These are phyloP conservation scores for Clavispora vitiphila DNA, from an alignment of 805 yeast genomes.

Conservation along the genomic window DNA sequence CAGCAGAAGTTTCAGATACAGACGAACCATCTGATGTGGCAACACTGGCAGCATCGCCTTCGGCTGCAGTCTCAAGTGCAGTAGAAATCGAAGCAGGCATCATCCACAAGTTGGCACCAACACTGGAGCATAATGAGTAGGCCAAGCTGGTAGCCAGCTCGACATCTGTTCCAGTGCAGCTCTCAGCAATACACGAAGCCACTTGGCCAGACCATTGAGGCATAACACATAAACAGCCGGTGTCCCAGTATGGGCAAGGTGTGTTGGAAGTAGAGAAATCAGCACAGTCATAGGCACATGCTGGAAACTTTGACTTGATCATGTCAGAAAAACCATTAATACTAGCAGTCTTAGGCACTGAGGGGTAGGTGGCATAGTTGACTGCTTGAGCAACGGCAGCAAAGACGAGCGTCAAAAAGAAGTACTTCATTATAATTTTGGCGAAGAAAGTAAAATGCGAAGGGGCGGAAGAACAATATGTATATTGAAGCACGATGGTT, in stretches of 20 bases:
- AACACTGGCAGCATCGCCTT: not conserved
- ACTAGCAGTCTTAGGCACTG: slow-evolving; percentile 42
- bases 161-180: slow-evolving; percentile 35
- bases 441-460: not conserved
- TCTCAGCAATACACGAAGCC: slow-evolving; percentile 37
- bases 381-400: slow-evolving; percentile 22
- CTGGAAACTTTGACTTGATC: slow-evolving; percentile 32
- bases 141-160: slow-evolving; percentile 37
- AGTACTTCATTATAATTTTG: not conserved
- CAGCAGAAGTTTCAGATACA: slow-evolving; percentile 4
- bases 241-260: slow-evolving; percentile 51
- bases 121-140: slow-evolving; percentile 35
- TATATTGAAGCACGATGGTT: not conserved
- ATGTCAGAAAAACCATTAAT: slow-evolving; percentile 48
- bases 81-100: slow-evolving; percentile 40
- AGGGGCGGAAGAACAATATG: not conserved
- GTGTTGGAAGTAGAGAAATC: slow-evolving; percentile 33
- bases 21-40: too few relatives aligned
- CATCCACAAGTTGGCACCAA: slow-evolving; percentile 41
- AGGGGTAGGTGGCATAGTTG: slow-evolving; percentile 41
- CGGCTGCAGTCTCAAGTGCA: slow-evolving; percentile 23
- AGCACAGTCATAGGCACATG: slow-evolving; percentile 41
- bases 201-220: slow-evolving; percentile 42
- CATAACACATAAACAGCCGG: slow-evolving; percentile 48
- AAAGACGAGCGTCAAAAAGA: not conserved